Evolutionary conservation across 768 basidiomycete genomes (phyloP).

Genomic region (Leccinum fibrillosum): DNA sequence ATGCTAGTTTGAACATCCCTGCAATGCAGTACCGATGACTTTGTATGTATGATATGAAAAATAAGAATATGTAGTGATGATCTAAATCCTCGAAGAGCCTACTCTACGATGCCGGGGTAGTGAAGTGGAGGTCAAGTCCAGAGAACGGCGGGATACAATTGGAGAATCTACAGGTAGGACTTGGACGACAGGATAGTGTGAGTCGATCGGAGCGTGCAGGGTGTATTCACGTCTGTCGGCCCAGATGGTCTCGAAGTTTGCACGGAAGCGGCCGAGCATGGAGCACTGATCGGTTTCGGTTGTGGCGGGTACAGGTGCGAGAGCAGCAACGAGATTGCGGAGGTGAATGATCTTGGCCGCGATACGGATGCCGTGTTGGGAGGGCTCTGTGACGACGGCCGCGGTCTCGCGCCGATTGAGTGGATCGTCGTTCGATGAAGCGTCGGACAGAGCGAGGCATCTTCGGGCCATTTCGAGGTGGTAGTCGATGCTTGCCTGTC

Average conservation of each 20-base stretch:
- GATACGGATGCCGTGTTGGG: slow-evolving; percentile 15
- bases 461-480: slow-evolving; percentile 17
- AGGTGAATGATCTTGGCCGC: slow-evolving; percentile 22
- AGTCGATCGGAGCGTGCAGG: slow-evolving; percentile 2
- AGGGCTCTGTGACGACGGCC: background rate
- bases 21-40: too few species aligned
- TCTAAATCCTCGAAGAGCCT: slow-evolving; percentile 21
- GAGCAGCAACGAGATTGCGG: slow-evolving; percentile 16
- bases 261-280: slow-evolving; percentile 18
- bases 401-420: background rate
- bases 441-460: slow-evolving; percentile 10
- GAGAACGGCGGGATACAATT: slow-evolving; percentile 2
- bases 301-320: slow-evolving; percentile 22
- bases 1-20: background rate
- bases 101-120: slow-evolving; percentile 14
- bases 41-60: background rate
- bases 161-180: background rate
- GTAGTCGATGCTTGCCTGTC: slow-evolving; percentile 17
- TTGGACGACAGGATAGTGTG: slow-evolving; percentile 1
- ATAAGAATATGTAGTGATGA: background rate
- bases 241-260: slow-evolving; percentile 20
- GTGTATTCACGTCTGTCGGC: slow-evolving; percentile 10
- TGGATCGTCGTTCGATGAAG: background rate
- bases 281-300: slow-evolving; percentile 13
- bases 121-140: slow-evolving; percentile 8